Percentiles rank a stretch among this genome's conserved stretches.
phyloP scores from a whole-genome alignment of 1,284 basidiomycete species.

The Clitocybe nebularis region DNA sequence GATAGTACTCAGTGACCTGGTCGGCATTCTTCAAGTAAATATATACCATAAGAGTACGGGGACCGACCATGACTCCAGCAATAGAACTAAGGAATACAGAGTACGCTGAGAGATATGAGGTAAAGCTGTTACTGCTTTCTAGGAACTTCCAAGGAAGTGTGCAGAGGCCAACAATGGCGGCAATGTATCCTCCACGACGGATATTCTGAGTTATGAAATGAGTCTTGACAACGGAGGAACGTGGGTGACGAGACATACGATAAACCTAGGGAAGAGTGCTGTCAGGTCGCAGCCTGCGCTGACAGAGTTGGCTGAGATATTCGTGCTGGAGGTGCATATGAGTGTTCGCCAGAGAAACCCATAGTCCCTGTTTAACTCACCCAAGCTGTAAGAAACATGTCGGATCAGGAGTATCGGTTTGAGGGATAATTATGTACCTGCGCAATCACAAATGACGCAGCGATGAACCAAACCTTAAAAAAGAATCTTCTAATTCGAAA shows the following conservation, averaged over 20 bases:
- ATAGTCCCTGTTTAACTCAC: too few relatives aligned
- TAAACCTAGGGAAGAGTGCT: slow-evolving; percentile 74
- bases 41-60: slow-evolving; percentile 1
- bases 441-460: slow-evolving; percentile 70
- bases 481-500: slow-evolving; percentile 4
- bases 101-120: slow-evolving; percentile 82
- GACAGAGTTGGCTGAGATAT: slow-evolving; percentile 84
- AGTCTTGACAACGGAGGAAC: slow-evolving; percentile 3
- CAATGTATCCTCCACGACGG: slow-evolving; percentile 78
- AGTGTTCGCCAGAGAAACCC: too few relatives aligned
- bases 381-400: neutral
- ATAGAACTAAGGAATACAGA: slow-evolving; percentile 81
- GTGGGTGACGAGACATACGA: slow-evolving; percentile 38
- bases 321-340: slow-evolving; percentile 49
- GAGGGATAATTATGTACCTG: slow-evolving; percentile 34
- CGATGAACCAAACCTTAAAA: slow-evolving; percentile 68
- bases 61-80: slow-evolving; percentile 70
- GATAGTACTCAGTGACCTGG: slow-evolving; percentile 76
- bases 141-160: slow-evolving; percentile 83
- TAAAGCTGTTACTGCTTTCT: slow-evolving; percentile 73
- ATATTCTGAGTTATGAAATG: slow-evolving; percentile 53
- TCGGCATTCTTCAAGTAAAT: neutral
- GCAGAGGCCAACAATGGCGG: slow-evolving; percentile 69
- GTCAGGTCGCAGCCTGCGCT: slow-evolving; percentile 85
- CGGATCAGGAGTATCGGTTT: neutral